Conservation (phyloP, 148 eudicot genomes). For the Fagopyrum esculentum region DNA sequence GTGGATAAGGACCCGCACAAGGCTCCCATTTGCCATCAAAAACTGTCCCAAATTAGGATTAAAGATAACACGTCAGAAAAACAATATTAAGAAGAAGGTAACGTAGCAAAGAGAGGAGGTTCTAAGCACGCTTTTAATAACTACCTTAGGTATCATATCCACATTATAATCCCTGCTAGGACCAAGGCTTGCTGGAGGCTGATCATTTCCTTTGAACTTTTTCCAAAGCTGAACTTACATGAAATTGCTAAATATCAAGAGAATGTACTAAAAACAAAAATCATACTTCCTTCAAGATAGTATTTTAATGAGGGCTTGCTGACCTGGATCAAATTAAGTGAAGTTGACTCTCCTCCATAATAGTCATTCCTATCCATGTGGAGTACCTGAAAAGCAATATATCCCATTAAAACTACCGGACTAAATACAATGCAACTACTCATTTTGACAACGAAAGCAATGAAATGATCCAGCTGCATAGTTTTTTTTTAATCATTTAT, state of each 20-base stretch:
- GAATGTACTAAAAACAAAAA: background rate
- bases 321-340: slow-evolving; percentile 91
- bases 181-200: slow-evolving; percentile 78
- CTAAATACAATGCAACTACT: background rate
- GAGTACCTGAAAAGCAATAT: slow-evolving; percentile 49
- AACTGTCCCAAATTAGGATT: slow-evolving; percentile 32
- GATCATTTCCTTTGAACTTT: slow-evolving; percentile 73
- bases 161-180: slow-evolving; percentile 88
- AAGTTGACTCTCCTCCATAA: slow-evolving; percentile 96
- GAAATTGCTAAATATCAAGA: slow-evolving; percentile 8
- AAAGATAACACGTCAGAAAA: slow-evolving; percentile 5
- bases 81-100: background rate
- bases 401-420: background rate
- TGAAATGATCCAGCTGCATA: background rate
- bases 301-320: background rate
- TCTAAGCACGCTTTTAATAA: background rate
- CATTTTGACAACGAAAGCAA: background rate
- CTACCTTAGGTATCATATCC: slow-evolving; percentile 95
- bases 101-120: background rate
- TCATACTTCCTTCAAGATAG: slow-evolving; percentile 1
- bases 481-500: background rate
- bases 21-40: slow-evolving; percentile 96
- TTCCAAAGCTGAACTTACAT: slow-evolving; percentile 69
- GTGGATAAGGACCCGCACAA: slow-evolving; percentile 95
- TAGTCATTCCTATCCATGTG: slow-evolving; percentile 99